Conservation (phyloP, 345 rosid genomes). For the Iberis pinnata region DNA sequence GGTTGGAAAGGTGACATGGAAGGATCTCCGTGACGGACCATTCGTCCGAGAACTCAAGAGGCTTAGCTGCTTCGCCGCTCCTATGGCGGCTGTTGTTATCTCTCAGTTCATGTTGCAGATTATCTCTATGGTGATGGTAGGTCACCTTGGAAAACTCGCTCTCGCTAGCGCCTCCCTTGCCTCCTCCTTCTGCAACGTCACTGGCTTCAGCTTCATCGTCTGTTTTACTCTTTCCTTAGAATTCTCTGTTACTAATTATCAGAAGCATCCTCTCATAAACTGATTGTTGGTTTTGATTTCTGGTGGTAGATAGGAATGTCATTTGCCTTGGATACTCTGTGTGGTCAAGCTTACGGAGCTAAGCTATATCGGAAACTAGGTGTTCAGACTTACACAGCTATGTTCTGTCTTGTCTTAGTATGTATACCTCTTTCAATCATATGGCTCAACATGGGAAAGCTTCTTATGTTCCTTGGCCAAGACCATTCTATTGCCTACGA, state of each 20-base stretch:
- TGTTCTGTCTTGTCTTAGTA: constrained; percentile 43
- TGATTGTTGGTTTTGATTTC: background rate
- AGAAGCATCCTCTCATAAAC: background rate
- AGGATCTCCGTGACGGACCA: constrained; percentile 18
- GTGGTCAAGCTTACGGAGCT: constrained; percentile 85
- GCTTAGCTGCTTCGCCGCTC: constrained; percentile 49
- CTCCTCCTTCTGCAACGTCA: constrained; percentile 37
- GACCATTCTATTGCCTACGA: constrained; percentile 50
- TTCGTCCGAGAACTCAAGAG: constrained; percentile 41
- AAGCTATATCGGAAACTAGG: constrained; percentile 46
- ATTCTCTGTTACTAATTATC: constrained; percentile 11
- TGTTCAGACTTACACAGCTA: constrained; percentile 49
- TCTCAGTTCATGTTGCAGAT: constrained; percentile 43
- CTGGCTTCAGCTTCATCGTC: constrained; percentile 42
- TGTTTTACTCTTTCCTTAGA: background rate
- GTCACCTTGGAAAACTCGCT: constrained; percentile 28
- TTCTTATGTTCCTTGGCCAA: constrained; percentile 47
- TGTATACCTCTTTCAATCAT: constrained; percentile 51
- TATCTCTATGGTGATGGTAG: constrained; percentile 30
- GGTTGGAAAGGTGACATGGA: constrained; percentile 23
- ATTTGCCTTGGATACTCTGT: constrained; percentile 64
- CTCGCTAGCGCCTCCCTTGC: constrained; percentile 72
- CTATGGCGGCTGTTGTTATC: constrained; percentile 58
- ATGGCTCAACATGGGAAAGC: constrained; percentile 47
- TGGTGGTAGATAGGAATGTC: constrained; percentile 60